Conservation (phyloP, 108 stramenopile genomes). For the Poteriospumella lacustris region DNA sequence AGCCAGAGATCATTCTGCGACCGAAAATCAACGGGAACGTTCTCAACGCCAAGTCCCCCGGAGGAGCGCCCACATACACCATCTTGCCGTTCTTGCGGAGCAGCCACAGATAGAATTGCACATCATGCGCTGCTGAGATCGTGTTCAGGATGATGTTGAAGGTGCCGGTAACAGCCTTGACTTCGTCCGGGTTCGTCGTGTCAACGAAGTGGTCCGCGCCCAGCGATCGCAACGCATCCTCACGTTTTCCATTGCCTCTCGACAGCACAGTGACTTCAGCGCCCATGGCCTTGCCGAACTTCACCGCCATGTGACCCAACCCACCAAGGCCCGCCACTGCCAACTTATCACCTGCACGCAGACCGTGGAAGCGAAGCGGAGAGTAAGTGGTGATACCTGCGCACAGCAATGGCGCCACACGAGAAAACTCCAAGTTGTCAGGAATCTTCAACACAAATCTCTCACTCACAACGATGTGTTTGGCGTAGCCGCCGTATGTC, state of each 20-base stretch:
- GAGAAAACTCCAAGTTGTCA: not conserved
- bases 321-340: conserved; percentile 27
- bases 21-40: not conserved
- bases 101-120: too few relatives aligned
- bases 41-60: not conserved
- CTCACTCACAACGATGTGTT: not conserved
- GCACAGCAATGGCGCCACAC: conserved; percentile 22
- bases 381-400: conserved; percentile 13
- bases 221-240: too few relatives aligned
- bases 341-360: too few relatives aligned
- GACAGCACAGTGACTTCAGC: not conserved
- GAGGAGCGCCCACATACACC: not conserved
- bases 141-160: conserved; percentile 21
- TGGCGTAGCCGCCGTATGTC: not conserved
- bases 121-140: not conserved
- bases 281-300: conserved; percentile 17
- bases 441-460: conserved; percentile 13
- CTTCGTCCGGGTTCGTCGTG: not conserved
- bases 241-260: too few relatives aligned
- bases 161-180: not conserved
- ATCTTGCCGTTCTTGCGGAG: not conserved
- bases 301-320: conserved; percentile 27
- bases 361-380: too few relatives aligned
- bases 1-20: not conserved
- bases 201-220: too few relatives aligned